Percentiles rank a stretch among this genome's conserved stretches.
Evolutionary conservation across 2,329 filamentous ascomycete genomes (phyloP).

Genomic region (Mycocentrospora acerina): DNA sequence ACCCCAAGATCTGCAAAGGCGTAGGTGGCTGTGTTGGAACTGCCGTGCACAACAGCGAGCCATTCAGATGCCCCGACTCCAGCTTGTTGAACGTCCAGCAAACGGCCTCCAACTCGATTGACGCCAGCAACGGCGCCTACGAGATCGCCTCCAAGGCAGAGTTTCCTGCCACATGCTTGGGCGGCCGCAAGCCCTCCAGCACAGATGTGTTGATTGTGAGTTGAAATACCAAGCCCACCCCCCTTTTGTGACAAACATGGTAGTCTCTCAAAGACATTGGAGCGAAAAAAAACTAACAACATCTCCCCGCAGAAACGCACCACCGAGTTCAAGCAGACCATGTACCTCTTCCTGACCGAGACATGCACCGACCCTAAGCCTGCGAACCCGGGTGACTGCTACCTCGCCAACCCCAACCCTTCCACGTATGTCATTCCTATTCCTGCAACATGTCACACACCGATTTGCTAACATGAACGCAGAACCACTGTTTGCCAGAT

Average conservation of each 20-base stretch:
- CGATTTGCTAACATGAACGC: not conserved
- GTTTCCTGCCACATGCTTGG: slow-evolving; percentile 5
- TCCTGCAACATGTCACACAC: not conserved
- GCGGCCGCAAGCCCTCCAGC: slow-evolving; percentile 1
- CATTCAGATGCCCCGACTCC: slow-evolving; percentile 2
- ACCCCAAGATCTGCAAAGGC: slow-evolving; percentile 6
- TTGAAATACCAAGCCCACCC: not conserved
- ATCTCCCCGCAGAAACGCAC: not conserved
- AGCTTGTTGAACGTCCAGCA: slow-evolving; percentile 1
- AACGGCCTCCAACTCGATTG: slow-evolving; percentile 2
- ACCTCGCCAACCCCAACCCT: slow-evolving; percentile 4
- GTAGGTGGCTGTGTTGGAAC: slow-evolving; percentile 5
- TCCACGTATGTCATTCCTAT: not conserved
- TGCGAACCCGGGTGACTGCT: slow-evolving; percentile 1
- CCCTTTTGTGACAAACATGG: too few relatives aligned
- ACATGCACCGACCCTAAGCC: slow-evolving; percentile 4
- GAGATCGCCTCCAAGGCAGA: slow-evolving; percentile 1
- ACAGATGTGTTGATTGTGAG: slow-evolving; percentile 2
- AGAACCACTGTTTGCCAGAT: slow-evolving; percentile 1
- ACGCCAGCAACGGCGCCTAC: slow-evolving; percentile 1
- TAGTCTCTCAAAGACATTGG: too few relatives aligned
- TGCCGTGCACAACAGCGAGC: not conserved
- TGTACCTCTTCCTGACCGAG: slow-evolving; percentile 5
- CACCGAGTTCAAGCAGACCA: slow-evolving; percentile 1
- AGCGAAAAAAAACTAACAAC: too few relatives aligned